These are phyloP conservation scores for Kluyveromyces sp. DNA, from an alignment of 1,139 yeast genomes.

Conservation along the genomic window DNA sequence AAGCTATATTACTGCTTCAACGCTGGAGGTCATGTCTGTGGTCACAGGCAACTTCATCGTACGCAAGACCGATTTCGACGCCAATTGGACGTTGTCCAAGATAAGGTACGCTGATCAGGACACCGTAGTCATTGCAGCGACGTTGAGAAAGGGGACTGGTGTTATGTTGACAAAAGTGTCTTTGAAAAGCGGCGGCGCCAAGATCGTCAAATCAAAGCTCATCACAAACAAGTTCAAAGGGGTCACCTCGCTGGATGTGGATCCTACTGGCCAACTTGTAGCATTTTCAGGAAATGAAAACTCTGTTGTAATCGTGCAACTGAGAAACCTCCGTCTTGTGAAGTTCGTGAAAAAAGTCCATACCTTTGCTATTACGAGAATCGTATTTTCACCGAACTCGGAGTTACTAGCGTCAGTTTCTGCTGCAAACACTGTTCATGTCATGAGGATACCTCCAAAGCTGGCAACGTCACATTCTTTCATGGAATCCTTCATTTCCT, in stretches of 20 bases:
- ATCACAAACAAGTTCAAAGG: constrained; percentile 53
- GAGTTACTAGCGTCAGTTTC: constrained; percentile 66
- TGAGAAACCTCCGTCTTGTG: constrained; percentile 44
- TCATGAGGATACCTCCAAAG: constrained; percentile 53
- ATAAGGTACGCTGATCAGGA: constrained; percentile 51
- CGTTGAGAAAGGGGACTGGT: constrained; percentile 41
- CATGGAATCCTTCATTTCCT: constrained; percentile 34
- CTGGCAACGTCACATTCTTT: constrained; percentile 41
- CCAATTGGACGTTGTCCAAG: constrained; percentile 43
- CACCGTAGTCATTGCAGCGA: constrained; percentile 49
- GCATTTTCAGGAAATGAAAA: constrained; percentile 75
- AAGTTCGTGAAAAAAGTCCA: constrained; percentile 58
- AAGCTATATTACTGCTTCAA: constrained; percentile 48
- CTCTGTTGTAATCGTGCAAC: constrained; percentile 51
- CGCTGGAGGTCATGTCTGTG: constrained; percentile 45
- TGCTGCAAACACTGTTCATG: constrained; percentile 69
- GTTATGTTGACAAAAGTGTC: constrained; percentile 30
- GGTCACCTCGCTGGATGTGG: constrained; percentile 61
- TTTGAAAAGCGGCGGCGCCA: constrained; percentile 28
- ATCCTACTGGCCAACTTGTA: constrained; percentile 39
- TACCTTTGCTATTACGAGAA: constrained; percentile 70
- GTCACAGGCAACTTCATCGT: constrained; percentile 37
- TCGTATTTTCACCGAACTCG: constrained; percentile 66
- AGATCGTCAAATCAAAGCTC: constrained; percentile 37
- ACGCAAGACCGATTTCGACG: constrained; percentile 32